phyloP scores from a whole-genome alignment of 208 protist genomes.

The Leishmania guyanensis region DNA sequence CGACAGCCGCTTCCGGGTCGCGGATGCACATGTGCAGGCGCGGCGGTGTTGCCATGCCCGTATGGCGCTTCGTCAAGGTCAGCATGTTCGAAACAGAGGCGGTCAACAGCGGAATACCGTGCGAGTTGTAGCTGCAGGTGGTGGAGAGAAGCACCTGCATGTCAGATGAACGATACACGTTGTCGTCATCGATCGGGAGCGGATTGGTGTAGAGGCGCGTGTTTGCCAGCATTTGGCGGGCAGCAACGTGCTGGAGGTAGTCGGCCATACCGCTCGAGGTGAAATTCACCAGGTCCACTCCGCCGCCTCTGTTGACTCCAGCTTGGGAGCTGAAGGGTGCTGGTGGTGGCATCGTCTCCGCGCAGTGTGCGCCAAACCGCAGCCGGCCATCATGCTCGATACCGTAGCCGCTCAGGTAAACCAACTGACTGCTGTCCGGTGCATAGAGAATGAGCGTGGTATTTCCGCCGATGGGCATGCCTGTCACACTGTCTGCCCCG shows the following conservation, averaged over 20 bases:
- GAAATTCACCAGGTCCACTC: neutral
- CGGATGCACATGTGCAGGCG: slow-evolving; percentile 53
- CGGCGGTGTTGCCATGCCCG: slow-evolving; percentile 20
- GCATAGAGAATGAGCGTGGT: slow-evolving; percentile 54
- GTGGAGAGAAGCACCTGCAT: slow-evolving; percentile 55
- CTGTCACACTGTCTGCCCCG: slow-evolving; percentile 22
- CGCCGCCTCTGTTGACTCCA: slow-evolving; percentile 1
- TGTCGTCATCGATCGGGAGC: slow-evolving; percentile 63
- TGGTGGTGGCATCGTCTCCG: slow-evolving; percentile 27
- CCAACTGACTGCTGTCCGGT: slow-evolving; percentile 55
- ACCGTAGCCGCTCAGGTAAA: slow-evolving; percentile 77
- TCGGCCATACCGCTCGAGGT: neutral
- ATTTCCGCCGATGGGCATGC: slow-evolving; percentile 51
- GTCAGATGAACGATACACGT: slow-evolving; percentile 29
- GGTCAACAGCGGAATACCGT: slow-evolving; percentile 46
- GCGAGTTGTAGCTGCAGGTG: slow-evolving; percentile 48
- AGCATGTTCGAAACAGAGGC: slow-evolving; percentile 39
- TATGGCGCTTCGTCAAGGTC: slow-evolving; percentile 50
- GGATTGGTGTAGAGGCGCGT: slow-evolving; percentile 53
- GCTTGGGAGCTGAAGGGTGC: neutral
- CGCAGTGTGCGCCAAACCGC: slow-evolving; percentile 66
- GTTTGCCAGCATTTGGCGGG: slow-evolving; percentile 46
- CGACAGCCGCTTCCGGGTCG: slow-evolving; percentile 16
- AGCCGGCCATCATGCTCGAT: slow-evolving; percentile 59
- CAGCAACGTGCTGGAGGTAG: slow-evolving; percentile 19